Conservation (phyloP, 441 rosid species). For the Melastoma candidum region DNA sequence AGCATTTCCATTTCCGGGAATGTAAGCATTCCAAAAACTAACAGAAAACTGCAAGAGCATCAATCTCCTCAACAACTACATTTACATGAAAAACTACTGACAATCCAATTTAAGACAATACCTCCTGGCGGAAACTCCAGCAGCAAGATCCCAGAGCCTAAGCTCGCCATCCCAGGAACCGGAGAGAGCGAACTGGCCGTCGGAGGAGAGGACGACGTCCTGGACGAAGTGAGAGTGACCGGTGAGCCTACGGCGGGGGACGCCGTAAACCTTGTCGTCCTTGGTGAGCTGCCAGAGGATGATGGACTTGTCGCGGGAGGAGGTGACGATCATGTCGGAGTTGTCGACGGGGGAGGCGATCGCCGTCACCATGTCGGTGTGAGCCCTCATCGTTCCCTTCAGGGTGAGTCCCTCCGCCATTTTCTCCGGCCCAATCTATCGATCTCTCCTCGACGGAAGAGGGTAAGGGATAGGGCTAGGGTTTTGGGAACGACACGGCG, state of each 20-base stretch:
- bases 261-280: constrained; percentile 75
- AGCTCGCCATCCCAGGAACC: constrained; percentile 99
- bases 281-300: constrained; percentile 79
- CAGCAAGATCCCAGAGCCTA: constrained; percentile 90
- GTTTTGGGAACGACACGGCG: too few relatives aligned
- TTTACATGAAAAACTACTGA: not conserved
- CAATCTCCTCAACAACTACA: too few relatives aligned
- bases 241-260: constrained; percentile 73
- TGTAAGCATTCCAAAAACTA: too few relatives aligned
- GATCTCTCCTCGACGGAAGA: not conserved
- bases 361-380: constrained; percentile 97
- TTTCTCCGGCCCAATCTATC: not conserved
- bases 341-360: constrained; percentile 87
- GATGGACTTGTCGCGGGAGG: constrained; percentile 94
- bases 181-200: constrained; percentile 93
- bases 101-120: not conserved
- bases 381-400: constrained; percentile 85
- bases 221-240: constrained; percentile 93
- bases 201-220: constrained; percentile 93
- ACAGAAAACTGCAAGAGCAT: too few relatives aligned
- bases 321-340: constrained; percentile 74
- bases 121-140: constrained; percentile 67
- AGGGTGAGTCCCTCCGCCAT: constrained; percentile 62
- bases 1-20: too few relatives aligned
- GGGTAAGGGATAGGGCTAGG: too few relatives aligned